Base-by-base conservation (phyloP, 345 rosid genomes). In the Hibiscus tridactylites region DNA sequence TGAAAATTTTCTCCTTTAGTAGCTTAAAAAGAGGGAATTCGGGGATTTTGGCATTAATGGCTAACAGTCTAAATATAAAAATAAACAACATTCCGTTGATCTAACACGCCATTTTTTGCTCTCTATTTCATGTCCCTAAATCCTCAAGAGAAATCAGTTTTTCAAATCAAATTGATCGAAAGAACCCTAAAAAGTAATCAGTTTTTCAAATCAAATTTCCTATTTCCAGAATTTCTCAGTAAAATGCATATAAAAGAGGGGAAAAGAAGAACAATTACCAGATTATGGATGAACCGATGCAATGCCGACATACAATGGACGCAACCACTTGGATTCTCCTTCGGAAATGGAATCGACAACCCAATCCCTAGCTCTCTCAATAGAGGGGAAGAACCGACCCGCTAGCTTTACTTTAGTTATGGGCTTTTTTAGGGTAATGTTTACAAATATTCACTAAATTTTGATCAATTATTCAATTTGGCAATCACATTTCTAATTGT, bases 351-450 rank as follows among this genome's bases (percentile, higher is more conserved):
- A 35, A 35, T 54, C 65, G 16, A 64, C 21, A 70, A 56, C 71
- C 78, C 71, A 56, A 63, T 31, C 59, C 65, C 70, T 44, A 44
- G 21, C 26, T 71, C 54, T 70, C 24, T 9, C 17, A 17, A 66
- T 44, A 6, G 56, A 17, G 56, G 29, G 17, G 29, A 64, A 64
- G 4, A 31, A 65, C 16, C 21, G 44, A 16, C 3, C 17, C 10
- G 42, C 8, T 37, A 37, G 42, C 42, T 37, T 37, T 6, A 37
- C 1, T 37, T 37, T 37, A 6, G 42, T 37, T 37, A 35, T 35
- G 8, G 39, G 35, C 35, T 31, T 31, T 21, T 21, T 21, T 21
- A 21, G 24, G 24, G 24, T 21, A 21, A 21, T 0, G 24, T 21
- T 21, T 21, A 21, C 24, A 21, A 21, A 21, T 21, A 21, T 0